These are phyloP conservation scores for Mediolabrus comicus DNA, from an alignment of 108 stramenopile species.

Conservation along the genomic window DNA sequence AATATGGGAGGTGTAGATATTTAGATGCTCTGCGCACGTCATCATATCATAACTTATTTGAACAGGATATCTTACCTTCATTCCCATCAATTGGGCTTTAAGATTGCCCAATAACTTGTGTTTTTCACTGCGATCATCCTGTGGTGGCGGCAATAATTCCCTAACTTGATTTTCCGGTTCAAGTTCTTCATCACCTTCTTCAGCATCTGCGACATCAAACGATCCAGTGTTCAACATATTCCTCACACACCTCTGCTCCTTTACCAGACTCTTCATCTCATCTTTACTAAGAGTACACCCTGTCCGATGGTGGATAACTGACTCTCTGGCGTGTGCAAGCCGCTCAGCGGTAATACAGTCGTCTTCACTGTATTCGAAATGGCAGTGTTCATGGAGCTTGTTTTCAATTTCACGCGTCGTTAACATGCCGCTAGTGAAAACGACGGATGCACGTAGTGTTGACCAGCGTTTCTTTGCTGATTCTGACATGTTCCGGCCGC, in stretches of 20 bases:
- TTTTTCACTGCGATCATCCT: not conserved
- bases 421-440: no score
- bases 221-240: not conserved
- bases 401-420: no score
- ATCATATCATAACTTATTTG: not conserved
- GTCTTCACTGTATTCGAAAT: no score
- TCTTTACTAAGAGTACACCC: not conserved
- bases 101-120: not conserved
- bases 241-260: slow-evolving; percentile 6
- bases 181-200: not conserved
- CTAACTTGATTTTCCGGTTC: not conserved
- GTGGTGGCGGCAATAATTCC: no score
- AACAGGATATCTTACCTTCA: not conserved
- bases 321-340: not conserved
- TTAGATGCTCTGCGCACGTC: not conserved
- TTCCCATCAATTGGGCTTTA: not conserved
- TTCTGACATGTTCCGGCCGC: no score
- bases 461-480: no score
- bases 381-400: no score
- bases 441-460: no score
- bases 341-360: slow-evolving; percentile 17
- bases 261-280: not conserved
- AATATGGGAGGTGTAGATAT: not conserved
- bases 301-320: not conserved
- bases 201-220: not conserved